Conservation (phyloP, 331 rosid genomes). For the Rhamnella rubrinervis region DNA sequence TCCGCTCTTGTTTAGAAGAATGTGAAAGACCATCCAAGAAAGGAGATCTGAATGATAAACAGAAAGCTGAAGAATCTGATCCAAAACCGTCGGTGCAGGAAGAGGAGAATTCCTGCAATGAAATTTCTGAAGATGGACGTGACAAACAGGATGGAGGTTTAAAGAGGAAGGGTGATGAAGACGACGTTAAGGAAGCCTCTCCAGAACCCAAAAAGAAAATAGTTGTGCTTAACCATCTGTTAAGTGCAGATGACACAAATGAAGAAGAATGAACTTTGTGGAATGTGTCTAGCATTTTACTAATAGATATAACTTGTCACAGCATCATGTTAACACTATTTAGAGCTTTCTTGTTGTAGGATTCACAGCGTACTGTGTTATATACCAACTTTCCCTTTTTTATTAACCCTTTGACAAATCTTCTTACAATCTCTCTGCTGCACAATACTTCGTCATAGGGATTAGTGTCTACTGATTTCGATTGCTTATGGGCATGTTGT, state of each 20-base stretch:
- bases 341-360: too few relatives aligned
- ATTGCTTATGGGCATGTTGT: too few relatives aligned
- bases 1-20: slow-evolving; percentile 60
- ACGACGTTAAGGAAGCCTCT: slow-evolving; percentile 35
- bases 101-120: slow-evolving; percentile 27
- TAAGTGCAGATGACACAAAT: slow-evolving; percentile 56
- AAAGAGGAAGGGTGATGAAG: slow-evolving; percentile 63
- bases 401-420: too few relatives aligned
- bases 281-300: background rate
- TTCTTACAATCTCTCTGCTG: too few relatives aligned
- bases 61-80: slow-evolving; percentile 47
- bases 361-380: too few relatives aligned
- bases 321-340: too few relatives aligned
- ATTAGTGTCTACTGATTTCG: too few relatives aligned
- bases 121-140: slow-evolving; percentile 27
- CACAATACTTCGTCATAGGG: too few relatives aligned
- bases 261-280: slow-evolving; percentile 52
- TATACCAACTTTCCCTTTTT: too few relatives aligned
- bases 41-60: slow-evolving; percentile 37
- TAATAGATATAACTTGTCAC: too few relatives aligned
- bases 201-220: slow-evolving; percentile 54
- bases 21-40: slow-evolving; percentile 38
- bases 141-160: slow-evolving; percentile 42
- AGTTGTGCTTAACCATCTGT: slow-evolving; percentile 63
- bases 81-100: slow-evolving; percentile 32